Evolutionary conservation across 2,329 filamentous ascomycete genomes (phyloP), one percentile per base, ranked within the genome.

Genomic region (Paecilomyces formosus): DNA sequence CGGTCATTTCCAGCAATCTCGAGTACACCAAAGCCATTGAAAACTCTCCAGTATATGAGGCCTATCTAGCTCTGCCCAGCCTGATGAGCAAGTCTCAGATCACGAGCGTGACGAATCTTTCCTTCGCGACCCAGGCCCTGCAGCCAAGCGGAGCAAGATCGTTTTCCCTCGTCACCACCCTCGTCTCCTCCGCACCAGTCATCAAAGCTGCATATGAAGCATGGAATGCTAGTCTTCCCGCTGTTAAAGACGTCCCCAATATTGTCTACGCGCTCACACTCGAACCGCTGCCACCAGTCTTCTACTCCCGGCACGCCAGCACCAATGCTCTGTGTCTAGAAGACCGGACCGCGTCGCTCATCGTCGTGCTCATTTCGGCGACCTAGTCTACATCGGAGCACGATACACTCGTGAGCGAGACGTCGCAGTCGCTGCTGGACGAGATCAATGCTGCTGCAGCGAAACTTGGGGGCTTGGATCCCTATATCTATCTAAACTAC

Each of bases 181-280:
- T 55, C 53, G 30, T 54, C 12, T 58, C 57, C 4, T 33, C 53
- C 3, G 33, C 39, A 45, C 53, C 53, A 51, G 53, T 58, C 26
- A 39, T 58, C 45, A 58, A 58, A 55, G 57, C 57, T 15, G 53
- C 53, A 15, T 58, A 52, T 30, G 39, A 58, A 55, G 53, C 45
- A 24, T 58, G 57, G 57, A 55, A 58, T 13, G 13, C 39, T 13
- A 58, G 57, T 31, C 22, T 58, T 7, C 35, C 53, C n/a, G 53
- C 53, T 3, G 52, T 55, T n/a, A 50, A 55, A 31, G 35, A 55
- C 15, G 15, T 58, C 11, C 53, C 57, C 18, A 51, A 51, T 18
- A 58, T 58, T n/a, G 12, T 35, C n/a, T 58, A 31, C n/a, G 53
- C 53, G 2, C 21, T 58, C 15, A 9, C 28, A 9, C 53, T 55